These are phyloP conservation scores for Fraxinus xanthoxyloides DNA, from an alignment of 305 asterid genomes.

Conservation along the genomic window DNA sequence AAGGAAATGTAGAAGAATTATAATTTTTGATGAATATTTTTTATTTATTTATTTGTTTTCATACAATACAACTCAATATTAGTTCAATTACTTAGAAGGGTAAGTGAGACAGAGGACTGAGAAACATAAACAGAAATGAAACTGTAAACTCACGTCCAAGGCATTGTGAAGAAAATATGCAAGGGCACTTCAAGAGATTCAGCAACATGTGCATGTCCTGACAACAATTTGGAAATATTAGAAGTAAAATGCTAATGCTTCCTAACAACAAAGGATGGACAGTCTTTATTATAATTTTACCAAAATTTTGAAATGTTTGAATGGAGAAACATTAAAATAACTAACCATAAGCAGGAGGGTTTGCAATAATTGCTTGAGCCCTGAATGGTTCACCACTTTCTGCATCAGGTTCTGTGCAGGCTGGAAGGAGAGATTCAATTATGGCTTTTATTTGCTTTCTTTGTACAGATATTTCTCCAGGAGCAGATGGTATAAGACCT, in stretches of 20 bases:
- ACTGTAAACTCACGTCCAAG: constrained; percentile 87
- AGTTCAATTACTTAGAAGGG: constrained; percentile 3
- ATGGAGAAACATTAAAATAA: constrained; percentile 13
- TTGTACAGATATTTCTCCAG: constrained; percentile 75
- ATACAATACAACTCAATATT: constrained; percentile 1
- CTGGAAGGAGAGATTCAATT: constrained; percentile 92
- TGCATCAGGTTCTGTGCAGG: constrained; percentile 86
- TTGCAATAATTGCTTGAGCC: constrained; percentile 98
- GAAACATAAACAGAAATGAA: constrained; percentile 13
- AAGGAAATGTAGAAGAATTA: background rate
- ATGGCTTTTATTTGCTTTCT: constrained; percentile 90
- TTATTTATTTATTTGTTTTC: background rate
- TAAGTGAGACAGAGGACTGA: constrained; percentile 11
- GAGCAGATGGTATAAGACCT: constrained; percentile 91
- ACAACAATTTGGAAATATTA: constrained; percentile 25
- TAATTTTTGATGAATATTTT: background rate
- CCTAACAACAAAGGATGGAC: background rate
- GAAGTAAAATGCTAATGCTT: background rate
- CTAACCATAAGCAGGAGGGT: constrained; percentile 99
- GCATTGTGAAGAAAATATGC: constrained; percentile 99
- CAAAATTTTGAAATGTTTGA: background rate
- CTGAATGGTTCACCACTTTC: constrained; percentile 74
- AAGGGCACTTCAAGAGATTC: constrained; percentile 97
- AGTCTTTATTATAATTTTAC: background rate
- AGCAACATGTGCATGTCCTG: constrained; percentile 98